phyloP scores from a whole-genome alignment of 345 rosid genomes.

The Syzygium oleosum region DNA sequence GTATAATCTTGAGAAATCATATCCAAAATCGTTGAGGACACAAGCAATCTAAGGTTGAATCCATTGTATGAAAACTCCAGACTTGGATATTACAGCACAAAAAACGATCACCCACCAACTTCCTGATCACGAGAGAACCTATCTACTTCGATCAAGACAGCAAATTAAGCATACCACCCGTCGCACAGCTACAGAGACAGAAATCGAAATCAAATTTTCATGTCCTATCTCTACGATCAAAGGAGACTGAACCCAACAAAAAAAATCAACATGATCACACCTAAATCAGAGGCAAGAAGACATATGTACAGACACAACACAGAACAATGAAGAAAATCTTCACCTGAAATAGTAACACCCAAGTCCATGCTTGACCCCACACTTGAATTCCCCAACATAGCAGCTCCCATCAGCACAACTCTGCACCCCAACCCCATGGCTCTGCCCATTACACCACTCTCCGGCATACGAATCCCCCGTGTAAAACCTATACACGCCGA shows the following conservation, averaged over 20 bases:
- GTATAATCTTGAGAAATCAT: background rate
- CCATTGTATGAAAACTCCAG: background rate
- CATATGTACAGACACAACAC: background rate
- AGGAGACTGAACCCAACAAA: background rate
- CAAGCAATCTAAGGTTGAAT: background rate
- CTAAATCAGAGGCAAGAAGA: background rate
- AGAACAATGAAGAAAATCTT: background rate
- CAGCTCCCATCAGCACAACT: slow-evolving; percentile 86
- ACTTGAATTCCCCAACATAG: slow-evolving; percentile 74
- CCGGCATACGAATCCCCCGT: slow-evolving; percentile 94
- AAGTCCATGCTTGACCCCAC: slow-evolving; percentile 85
- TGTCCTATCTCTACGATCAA: background rate
- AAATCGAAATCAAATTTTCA: background rate
- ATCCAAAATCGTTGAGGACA: background rate
- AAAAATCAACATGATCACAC: background rate
- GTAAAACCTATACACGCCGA: slow-evolving; percentile 70
- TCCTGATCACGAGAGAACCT: background rate
- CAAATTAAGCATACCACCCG: background rate
- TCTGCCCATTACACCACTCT: slow-evolving; percentile 91
- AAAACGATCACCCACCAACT: background rate
- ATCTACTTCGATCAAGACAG: background rate
- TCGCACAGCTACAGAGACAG: background rate
- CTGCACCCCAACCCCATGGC: slow-evolving; percentile 86
- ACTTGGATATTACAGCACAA: background rate
- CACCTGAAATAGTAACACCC: slow-evolving; percentile 94